A percentile compares a stretch with the other conserved stretches of the same genome.
Evolutionary conservation across 345 rosid genomes (phyloP).

Genomic region (Pugionium dolabratum): DNA sequence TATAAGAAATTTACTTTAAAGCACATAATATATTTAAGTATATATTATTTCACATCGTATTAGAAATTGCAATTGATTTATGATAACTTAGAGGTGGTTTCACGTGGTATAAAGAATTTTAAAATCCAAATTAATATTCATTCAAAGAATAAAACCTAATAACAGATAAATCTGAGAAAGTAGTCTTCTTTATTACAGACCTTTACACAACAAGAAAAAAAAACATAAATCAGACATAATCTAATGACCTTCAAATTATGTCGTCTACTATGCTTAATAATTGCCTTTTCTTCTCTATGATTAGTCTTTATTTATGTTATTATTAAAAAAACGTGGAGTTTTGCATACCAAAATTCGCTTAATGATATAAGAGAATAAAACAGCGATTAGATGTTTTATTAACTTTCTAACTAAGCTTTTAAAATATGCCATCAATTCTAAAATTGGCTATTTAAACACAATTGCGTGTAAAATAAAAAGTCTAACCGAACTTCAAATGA

Average conservation of each 20-base stretch:
- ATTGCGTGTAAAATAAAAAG: too few relatives aligned
- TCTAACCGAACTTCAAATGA: too few relatives aligned
- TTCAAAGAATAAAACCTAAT: background rate
- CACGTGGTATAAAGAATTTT: conserved; percentile 2
- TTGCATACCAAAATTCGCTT: conserved; percentile 6
- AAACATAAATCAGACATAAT: background rate
- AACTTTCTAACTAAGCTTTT: too few relatives aligned
- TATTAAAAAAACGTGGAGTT: conserved; percentile 24
- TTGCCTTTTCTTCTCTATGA: conserved; percentile 21
- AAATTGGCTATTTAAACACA: too few relatives aligned
- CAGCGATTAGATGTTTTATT: too few relatives aligned
- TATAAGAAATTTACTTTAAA: too few relatives aligned
- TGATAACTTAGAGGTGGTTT: conserved; percentile 6
- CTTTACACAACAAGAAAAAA: background rate
- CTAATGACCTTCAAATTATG: conserved; percentile 17
- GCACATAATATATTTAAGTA: background rate
- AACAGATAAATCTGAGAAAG: background rate
- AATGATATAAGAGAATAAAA: conserved; percentile 6
- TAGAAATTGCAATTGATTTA: background rate
- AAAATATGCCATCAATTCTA: too few relatives aligned
- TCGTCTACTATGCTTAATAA: conserved; percentile 12
- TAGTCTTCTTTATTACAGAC: conserved; percentile 4
- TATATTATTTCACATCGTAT: background rate
- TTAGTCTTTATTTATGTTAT: background rate
- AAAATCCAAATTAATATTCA: conserved; percentile 1